Percentiles rank a stretch among this genome's conserved stretches.
phyloP scores from a whole-genome alignment of 352 stramenopile genomes.

The Phytophthora litchii region DNA sequence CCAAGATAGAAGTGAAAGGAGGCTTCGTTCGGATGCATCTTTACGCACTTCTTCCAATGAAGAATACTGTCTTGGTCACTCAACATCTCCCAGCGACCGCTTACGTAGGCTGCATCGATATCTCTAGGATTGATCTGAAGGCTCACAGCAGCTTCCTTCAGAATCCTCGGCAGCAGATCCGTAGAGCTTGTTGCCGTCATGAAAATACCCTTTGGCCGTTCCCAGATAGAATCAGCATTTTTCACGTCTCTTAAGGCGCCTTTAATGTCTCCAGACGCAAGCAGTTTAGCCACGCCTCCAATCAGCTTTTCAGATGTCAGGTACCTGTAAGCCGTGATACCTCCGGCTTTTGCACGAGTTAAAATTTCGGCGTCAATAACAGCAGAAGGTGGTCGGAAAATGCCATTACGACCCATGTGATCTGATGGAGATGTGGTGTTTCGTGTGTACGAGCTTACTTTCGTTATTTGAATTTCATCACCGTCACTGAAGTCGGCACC shows the following conservation, averaged over 20 bases:
- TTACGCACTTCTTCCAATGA: slow-evolving; percentile 43
- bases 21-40: slow-evolving; percentile 37
- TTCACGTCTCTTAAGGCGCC: slow-evolving; percentile 26
- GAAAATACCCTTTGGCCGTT: slow-evolving; percentile 23
- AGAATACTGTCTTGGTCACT: slow-evolving; percentile 25
- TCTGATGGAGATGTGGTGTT: slow-evolving; percentile 17
- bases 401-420: slow-evolving; percentile 9
- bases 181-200: not conserved
- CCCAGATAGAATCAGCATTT: slow-evolving; percentile 37
- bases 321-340: slow-evolving; percentile 37
- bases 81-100: slow-evolving; percentile 37
- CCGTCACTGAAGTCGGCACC: slow-evolving; percentile 1
- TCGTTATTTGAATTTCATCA: slow-evolving; percentile 12
- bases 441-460: slow-evolving; percentile 21
- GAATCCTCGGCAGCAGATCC: slow-evolving; percentile 20
- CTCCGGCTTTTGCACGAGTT: slow-evolving; percentile 23
- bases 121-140: slow-evolving; percentile 35
- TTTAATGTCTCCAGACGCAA: slow-evolving; percentile 29
- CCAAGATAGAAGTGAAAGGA: slow-evolving; percentile 39
- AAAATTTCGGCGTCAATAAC: slow-evolving; percentile 37
- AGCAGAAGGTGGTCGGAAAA: slow-evolving; percentile 31
- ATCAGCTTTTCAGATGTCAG: slow-evolving; percentile 28
- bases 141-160: slow-evolving; percentile 29
- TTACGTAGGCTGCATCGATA: slow-evolving; percentile 36
- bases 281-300: slow-evolving; percentile 7